Conservation (phyloP, 129 eudicot species). For the sunflower (Helianthus annuus) region DNA sequence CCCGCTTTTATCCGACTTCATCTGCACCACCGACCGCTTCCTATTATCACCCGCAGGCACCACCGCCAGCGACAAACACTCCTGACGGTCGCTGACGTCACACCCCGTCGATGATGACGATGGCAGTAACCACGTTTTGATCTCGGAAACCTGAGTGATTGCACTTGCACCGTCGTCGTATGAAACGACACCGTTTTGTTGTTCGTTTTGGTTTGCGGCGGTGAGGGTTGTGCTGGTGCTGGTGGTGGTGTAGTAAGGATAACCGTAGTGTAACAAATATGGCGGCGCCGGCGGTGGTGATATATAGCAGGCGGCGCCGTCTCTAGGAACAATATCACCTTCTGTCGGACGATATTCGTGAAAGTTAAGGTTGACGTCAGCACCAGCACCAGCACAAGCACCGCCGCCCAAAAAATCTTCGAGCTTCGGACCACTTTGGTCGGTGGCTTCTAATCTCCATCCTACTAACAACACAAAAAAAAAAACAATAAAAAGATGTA, state of each 20-base stretch:
- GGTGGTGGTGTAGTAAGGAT: slow-evolving; percentile 18
- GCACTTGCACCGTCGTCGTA: slow-evolving; percentile 39
- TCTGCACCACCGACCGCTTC: slow-evolving; percentile 38
- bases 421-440: slow-evolving; percentile 49
- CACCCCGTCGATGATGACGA: background rate
- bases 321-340: background rate
- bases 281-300: slow-evolving; percentile 20
- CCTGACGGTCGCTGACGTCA: background rate
- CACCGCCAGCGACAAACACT: slow-evolving; percentile 38
- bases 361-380: slow-evolving; percentile 39
- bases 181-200: slow-evolving; percentile 27
- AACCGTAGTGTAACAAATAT: slow-evolving; percentile 9
- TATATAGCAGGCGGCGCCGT: background rate
- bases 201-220: slow-evolving; percentile 9
- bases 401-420: slow-evolving; percentile 76
- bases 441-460: slow-evolving; percentile 53
- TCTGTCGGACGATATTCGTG: background rate
- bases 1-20: slow-evolving; percentile 20
- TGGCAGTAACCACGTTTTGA: slow-evolving; percentile 56
- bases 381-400: slow-evolving; percentile 21
- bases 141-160: slow-evolving; percentile 38
- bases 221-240: background rate
- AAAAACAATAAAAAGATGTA: background rate
- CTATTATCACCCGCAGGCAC: slow-evolving; percentile 20
- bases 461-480: slow-evolving; percentile 21